Percentiles rank a stretch among this genome's conserved stretches.
These are phyloP conservation scores for Phlyctochytrium arcticum DNA, from an alignment of 192 early-diverging fungal species.

Conservation along the genomic window DNA sequence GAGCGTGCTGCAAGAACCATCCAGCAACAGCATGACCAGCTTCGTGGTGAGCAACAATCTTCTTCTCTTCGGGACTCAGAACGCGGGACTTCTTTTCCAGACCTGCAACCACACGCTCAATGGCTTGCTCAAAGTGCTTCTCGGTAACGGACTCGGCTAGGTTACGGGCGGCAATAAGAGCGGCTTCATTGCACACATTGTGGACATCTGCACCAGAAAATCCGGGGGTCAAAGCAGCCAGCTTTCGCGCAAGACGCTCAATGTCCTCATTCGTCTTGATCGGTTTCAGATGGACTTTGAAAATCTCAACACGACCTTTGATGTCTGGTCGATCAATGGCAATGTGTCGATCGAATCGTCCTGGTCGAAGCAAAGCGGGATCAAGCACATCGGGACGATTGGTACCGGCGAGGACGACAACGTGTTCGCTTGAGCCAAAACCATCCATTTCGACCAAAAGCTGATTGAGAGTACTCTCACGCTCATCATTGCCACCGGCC, in stretches of 20 bases:
- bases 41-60: slow-evolving; percentile 98
- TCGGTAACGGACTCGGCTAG: slow-evolving; percentile 73
- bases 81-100: slow-evolving; percentile 97
- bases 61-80: slow-evolving; percentile 95
- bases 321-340: slow-evolving; percentile 96
- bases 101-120: slow-evolving; percentile 97
- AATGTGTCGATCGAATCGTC: slow-evolving; percentile 98
- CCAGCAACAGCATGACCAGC: slow-evolving; percentile 98
- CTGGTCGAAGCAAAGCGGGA: slow-evolving; percentile 91
- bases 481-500: slow-evolving; percentile 95
- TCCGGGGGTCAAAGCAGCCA: slow-evolving; percentile 95
- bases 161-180: slow-evolving; percentile 90
- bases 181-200: slow-evolving; percentile 99
- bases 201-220: slow-evolving; percentile 97
- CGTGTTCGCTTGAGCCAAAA: slow-evolving; percentile 80
- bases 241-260: slow-evolving; percentile 71
- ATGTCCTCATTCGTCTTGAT: slow-evolving; percentile 72
- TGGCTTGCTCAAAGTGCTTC: slow-evolving; percentile 94
- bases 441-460: slow-evolving; percentile 99
- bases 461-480: slow-evolving; percentile 96
- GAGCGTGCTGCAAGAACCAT: slow-evolving; percentile 95
- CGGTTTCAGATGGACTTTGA: slow-evolving; percentile 92
- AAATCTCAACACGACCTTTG: slow-evolving; percentile 91
- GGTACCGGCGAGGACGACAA: slow-evolving; percentile 96
- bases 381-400: slow-evolving; percentile 97